phyloP scores from a whole-genome alignment of 306 rosid species.

The Cicer arietinum region DNA sequence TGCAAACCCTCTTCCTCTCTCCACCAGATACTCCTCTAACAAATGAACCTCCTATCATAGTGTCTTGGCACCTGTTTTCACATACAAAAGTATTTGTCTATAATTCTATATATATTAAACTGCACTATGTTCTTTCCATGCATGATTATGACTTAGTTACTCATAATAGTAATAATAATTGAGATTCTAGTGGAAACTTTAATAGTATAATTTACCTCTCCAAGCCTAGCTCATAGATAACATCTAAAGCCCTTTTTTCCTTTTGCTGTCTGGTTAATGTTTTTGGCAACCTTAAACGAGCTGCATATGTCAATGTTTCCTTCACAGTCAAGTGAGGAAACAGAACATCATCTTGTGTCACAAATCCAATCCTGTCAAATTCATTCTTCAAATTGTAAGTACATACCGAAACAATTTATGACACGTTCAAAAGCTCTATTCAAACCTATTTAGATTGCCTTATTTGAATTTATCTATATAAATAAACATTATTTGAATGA shows the following conservation, averaged over 20 bases:
- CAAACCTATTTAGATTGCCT: too few species aligned
- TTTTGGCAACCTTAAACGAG: conserved; percentile 75
- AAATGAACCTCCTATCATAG: conserved; percentile 94
- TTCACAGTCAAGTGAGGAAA: conserved; percentile 94
- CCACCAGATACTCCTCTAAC: conserved; percentile 97
- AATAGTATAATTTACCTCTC: conserved; percentile 63
- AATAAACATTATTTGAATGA: too few species aligned
- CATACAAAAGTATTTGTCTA: neutral
- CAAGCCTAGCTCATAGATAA: conserved; percentile 85
- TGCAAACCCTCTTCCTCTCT: conserved; percentile 95
- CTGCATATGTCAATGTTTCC: conserved; percentile 88
- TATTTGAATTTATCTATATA: too few species aligned
- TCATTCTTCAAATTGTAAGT: conserved; percentile 4
- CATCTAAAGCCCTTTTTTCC: conserved; percentile 85
- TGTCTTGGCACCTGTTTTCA: conserved; percentile 86
- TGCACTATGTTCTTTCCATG: neutral
- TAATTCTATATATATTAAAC: neutral
- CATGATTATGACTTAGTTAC: conserved; percentile 4
- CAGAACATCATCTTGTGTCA: conserved; percentile 93
- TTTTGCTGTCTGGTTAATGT: conserved; percentile 75
- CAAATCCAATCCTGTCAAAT: conserved; percentile 86
- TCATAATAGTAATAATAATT: neutral
- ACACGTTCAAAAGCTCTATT: too few species aligned
- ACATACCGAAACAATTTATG: too few species aligned
- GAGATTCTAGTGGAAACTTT: conserved; percentile 15